Percentiles rank a stretch among this genome's conserved stretches.
phyloP scores from a whole-genome alignment of 1,284 basidiomycete species.

The Trichosporon asahii region DNA sequence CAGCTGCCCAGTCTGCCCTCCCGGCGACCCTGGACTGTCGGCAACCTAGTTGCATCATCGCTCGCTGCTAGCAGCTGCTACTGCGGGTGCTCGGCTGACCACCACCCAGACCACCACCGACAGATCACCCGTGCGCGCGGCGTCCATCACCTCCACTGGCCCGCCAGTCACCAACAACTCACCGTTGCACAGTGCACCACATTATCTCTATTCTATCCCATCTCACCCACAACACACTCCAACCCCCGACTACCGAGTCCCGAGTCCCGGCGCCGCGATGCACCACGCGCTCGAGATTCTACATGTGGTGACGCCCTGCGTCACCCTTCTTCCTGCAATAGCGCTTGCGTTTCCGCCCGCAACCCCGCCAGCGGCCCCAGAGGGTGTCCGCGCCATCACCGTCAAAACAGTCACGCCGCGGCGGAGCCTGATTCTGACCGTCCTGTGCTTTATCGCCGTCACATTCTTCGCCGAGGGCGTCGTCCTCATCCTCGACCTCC shows the following conservation, averaged over 20 bases:
- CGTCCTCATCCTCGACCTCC: slow-evolving; percentile 31
- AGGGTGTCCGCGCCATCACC: slow-evolving; percentile 41
- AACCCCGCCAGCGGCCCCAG: slow-evolving; percentile 18
- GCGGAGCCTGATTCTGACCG: slow-evolving; percentile 35
- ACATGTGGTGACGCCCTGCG: slow-evolving; percentile 26
- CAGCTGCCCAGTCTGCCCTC: too few species aligned
- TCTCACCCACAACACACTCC: neutral
- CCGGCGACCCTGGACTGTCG: neutral
- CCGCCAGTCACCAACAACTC: neutral
- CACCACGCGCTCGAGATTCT: slow-evolving; percentile 21
- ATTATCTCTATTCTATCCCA: neutral
- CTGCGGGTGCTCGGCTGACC: too few species aligned
- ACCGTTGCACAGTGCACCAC: neutral
- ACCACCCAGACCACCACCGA: neutral
- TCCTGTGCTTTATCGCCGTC: slow-evolving; percentile 32
- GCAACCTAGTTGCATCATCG: slow-evolving; percentile 4
- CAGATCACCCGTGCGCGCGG: neutral
- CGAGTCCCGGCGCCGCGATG: slow-evolving; percentile 13
- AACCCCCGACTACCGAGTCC: neutral
- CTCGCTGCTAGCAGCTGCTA: neutral
- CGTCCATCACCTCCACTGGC: neutral
- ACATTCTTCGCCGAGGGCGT: slow-evolving; percentile 32
- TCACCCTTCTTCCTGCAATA: slow-evolving; percentile 39
- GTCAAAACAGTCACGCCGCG: slow-evolving; percentile 42
- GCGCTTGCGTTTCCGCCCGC: slow-evolving; percentile 21